phyloP scores from a whole-genome alignment of 2,329 filamentous ascomycete species.

The Colletotrichum sp. region DNA sequence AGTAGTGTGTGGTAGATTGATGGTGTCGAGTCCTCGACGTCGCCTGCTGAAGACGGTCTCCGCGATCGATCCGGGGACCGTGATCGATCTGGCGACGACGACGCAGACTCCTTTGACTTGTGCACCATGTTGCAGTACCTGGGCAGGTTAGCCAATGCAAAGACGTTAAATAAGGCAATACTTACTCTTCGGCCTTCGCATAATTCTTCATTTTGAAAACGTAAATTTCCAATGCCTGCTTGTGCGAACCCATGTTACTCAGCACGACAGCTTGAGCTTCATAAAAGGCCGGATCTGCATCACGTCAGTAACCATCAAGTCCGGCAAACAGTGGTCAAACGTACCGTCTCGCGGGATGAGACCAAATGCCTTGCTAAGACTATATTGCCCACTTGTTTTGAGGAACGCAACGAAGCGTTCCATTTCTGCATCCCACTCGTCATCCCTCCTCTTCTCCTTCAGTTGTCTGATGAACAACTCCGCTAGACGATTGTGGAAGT shows the following conservation, averaged over 20 bases:
- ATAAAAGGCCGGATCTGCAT: conserved; percentile 79
- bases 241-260: conserved; percentile 94
- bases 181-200: conserved; percentile 89
- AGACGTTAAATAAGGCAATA: conserved; percentile 18
- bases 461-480: conserved; percentile 70
- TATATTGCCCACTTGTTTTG: conserved; percentile 79
- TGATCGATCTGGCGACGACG: conserved; percentile 32
- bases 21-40: conserved; percentile 59
- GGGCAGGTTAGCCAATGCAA: conserved; percentile 21
- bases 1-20: conserved; percentile 94
- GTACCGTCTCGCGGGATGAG: conserved; percentile 81
- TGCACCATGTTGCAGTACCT: conserved; percentile 92
- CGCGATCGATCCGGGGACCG: conserved; percentile 25
- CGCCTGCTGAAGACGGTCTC: conserved; percentile 34
- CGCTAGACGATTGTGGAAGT: conserved; percentile 86
- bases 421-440: conserved; percentile 63
- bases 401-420: conserved; percentile 77
- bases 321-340: conserved; percentile 28
- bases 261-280: conserved; percentile 90
- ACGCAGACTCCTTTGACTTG: conserved; percentile 57
- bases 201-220: conserved; percentile 93
- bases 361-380: conserved; percentile 76
- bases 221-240: conserved; percentile 95
- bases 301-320: conserved; percentile 17
- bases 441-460: conserved; percentile 44